Base-by-base conservation (phyloP, 495 filamentous ascomycete genomes). In the Penicillium turbatum region DNA sequence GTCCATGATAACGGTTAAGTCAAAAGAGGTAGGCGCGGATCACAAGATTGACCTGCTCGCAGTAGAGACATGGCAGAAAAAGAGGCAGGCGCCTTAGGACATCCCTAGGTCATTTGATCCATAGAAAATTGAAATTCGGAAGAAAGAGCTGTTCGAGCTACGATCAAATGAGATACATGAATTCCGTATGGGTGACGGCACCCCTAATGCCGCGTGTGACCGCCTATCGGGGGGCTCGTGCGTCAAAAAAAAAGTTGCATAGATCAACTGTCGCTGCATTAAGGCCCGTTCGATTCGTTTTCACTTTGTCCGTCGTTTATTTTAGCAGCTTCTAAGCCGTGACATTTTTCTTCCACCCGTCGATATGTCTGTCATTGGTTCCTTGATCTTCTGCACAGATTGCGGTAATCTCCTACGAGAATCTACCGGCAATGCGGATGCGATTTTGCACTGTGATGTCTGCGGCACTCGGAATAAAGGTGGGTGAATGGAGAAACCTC, bases 331-430 rank as follows among this genome's bases (percentile, higher is more conserved):
- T 30, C 26, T 29, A 38, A 13, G 12, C 19, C 24, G 50, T 12
- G 3, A 29, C 11, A 17, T 34, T 10, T 13, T 6, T 16, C 3
- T 38, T 13, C 26, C 3, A 38, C 13, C 31, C 15, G 3, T 31
- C 57, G 73, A 55, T 27, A 96, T 96, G 90, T 84, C 92, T 53
- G 82, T 85, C 9, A 88, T 96, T 55, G 92, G 90, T 21, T 93
- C 90, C 27, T 76, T 96, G 29, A 83, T 96, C 36, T 98, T 98
- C 73, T 97, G 93, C 73, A 90, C 83, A 15, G 89, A 91, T 66
- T 96, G 92, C 68, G 92, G 92, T 41, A 92, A 95, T 69, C 80
- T 97, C 2, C 80, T 98, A 40, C 89, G 93, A 21, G 79, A 82
- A 21, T 88, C 88, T 19, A 83, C 86, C 43, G 88, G 89, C 35